Evolutionary conservation across 257 asterid genomes (phyloP), one percentile per base, ranked within the genome.

Genomic region (Henckelia pumila): DNA sequence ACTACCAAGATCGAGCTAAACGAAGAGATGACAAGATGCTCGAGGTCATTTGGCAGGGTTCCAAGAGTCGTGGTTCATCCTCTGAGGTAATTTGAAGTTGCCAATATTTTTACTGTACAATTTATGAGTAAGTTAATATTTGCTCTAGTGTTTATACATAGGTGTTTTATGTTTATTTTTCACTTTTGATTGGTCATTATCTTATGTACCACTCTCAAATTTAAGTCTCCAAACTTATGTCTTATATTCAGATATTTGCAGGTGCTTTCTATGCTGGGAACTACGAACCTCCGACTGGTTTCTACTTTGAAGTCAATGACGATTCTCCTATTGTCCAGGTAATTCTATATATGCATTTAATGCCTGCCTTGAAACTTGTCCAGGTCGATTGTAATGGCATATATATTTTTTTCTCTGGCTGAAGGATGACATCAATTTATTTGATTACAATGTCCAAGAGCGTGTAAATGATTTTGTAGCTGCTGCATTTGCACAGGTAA

Each of bases 1-100:
- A 94, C 78, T 94, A 91, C 80, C 99, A 91, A 89, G 99, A 94
- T 75, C 80, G 98, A 84, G 88, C 81, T 25, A 90, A 88, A 80
- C 71, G 99, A 71, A 82, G 76, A 74, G 80, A 19, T 47, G 96
- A 87, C 69, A 94, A 91, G 87, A 83, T 68, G 66, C 99, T 94
- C 57, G 99, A 94, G 86, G 92, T 94, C 75, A 56, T 94, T 62
- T 94, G 99, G 99, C 83, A 68, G 73, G 96, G 95, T 61, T 94
- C 99, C 32, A 91, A 80, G 71, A 88, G 81, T 79, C 82, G 79
- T 56, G 95, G 96, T 71, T 82, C 98, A 29, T 85, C 96, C 40
- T 78, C 99, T 17, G 98, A 87, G 95, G 99, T 88, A 69, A 59
- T 76, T 63, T 65, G 56, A 68, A 58, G 5, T 67, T 25, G 52